A percentile compares a stretch with the other conserved stretches of the same genome.
Conservation (phyloP, 2,329 filamentous ascomycete genomes). For the Talaromyces amestolkiae region DNA sequence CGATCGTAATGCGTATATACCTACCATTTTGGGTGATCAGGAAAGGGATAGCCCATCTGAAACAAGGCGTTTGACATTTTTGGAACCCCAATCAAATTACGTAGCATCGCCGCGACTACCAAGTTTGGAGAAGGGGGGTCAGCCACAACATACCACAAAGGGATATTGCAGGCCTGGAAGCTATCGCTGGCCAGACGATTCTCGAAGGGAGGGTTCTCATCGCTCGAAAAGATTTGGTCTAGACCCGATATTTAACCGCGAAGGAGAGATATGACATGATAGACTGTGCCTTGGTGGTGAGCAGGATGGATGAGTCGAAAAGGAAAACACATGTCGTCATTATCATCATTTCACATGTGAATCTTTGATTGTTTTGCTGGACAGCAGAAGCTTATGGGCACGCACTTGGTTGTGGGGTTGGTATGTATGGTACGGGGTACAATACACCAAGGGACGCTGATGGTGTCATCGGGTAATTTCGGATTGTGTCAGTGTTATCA, state of each 20-base stretch:
- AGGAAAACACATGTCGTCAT: slow-evolving; percentile 7
- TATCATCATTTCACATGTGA: background rate
- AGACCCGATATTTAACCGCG: slow-evolving; percentile 2
- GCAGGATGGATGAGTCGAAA: background rate
- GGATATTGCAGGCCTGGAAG: background rate
- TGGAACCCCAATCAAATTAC: background rate
- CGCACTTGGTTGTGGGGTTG: background rate
- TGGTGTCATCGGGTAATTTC: slow-evolving; percentile 7
- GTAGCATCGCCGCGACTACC: background rate
- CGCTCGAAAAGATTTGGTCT: background rate
- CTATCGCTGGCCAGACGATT: background rate
- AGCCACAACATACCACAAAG: background rate
- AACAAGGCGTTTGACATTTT: background rate
- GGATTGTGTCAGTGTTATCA: background rate
- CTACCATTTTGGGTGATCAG: background rate
- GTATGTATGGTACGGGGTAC: background rate
- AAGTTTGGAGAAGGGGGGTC: background rate
- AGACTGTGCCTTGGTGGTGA: background rate
- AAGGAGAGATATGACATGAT: background rate
- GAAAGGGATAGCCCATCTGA: background rate
- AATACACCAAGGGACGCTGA: background rate
- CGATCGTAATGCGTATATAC: background rate
- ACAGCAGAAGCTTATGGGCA: background rate
- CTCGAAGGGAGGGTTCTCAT: background rate
- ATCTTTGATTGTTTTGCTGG: background rate